A percentile compares a stretch with the other conserved stretches of the same genome.
These are phyloP conservation scores for Boletus subparvulus DNA, from an alignment of 768 basidiomycete species.

Conservation along the genomic window DNA sequence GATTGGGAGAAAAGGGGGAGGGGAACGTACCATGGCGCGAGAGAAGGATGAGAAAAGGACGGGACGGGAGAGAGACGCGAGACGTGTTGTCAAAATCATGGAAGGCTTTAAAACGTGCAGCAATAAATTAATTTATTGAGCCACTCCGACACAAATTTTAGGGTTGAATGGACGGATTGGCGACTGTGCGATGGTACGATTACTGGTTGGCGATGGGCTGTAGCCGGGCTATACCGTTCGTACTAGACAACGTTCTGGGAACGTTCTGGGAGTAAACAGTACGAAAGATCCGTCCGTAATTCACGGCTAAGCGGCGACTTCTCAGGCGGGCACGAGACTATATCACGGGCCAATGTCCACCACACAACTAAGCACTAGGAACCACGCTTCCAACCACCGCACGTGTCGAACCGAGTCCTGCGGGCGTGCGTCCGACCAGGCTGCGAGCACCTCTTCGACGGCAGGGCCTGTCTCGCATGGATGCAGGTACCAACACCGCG, in stretches of 20 bases:
- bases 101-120: slow-evolving; percentile 18
- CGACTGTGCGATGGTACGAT: slow-evolving; percentile 4
- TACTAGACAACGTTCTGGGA: background rate
- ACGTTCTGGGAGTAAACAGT: background rate
- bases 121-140: slow-evolving; percentile 12
- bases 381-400: slow-evolving; percentile 72
- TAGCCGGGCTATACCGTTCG: background rate
- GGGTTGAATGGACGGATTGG: background rate
- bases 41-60: slow-evolving; percentile 33
- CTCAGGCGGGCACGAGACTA: background rate
- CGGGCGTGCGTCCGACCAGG: slow-evolving; percentile 23
- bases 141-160: slow-evolving; percentile 15
- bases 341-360: slow-evolving; percentile 47
- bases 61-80: slow-evolving; percentile 40
- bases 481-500: slow-evolving; percentile 82
- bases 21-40: slow-evolving; percentile 52
- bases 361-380: slow-evolving; percentile 67
- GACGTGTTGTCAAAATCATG: slow-evolving; percentile 46
- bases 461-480: slow-evolving; percentile 75
- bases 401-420: slow-evolving; percentile 16
- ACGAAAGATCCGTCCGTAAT: slow-evolving; percentile 6
- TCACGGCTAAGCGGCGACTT: slow-evolving; percentile 2
- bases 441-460: slow-evolving; percentile 67
- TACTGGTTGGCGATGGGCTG: background rate
- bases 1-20: background rate